Percentiles rank a stretch among this genome's conserved stretches.
phyloP scores from a whole-genome alignment of 148 eudicot genomes.

The Rhododendron vialii region DNA sequence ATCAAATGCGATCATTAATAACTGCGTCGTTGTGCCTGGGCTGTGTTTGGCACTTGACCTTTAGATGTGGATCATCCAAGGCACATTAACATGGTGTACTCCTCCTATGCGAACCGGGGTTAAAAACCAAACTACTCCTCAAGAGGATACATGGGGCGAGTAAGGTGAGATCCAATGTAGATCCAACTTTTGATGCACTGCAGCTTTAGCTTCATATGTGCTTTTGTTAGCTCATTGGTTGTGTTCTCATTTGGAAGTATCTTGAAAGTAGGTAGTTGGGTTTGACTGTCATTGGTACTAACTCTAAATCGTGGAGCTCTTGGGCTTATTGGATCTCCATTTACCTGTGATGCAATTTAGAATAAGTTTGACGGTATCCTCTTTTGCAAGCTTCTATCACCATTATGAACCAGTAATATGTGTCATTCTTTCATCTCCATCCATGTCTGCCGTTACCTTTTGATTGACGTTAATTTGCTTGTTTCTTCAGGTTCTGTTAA shows the following conservation, averaged over 20 bases:
- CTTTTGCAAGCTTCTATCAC: background rate
- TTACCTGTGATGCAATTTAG: background rate
- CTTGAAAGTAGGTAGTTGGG: background rate
- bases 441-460: background rate
- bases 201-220: background rate
- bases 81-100: too few relatives aligned
- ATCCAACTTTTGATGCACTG: background rate
- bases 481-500: conserved; percentile 51
- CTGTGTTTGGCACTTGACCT: too few relatives aligned
- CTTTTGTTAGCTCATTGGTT: background rate
- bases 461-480: background rate
- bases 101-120: too few relatives aligned
- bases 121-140: too few relatives aligned
- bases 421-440: background rate
- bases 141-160: too few relatives aligned
- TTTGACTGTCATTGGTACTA: background rate
- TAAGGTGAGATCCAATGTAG: too few relatives aligned
- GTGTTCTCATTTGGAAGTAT: background rate
- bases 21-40: too few relatives aligned
- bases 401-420: background rate
- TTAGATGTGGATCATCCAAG: too few relatives aligned
- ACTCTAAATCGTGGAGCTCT: background rate
- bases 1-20: background rate
- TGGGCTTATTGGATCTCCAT: background rate
- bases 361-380: background rate